Percentiles rank a stretch among this genome's conserved stretches.
These are phyloP conservation scores for Yamadazyma triangularis DNA, from an alignment of 1,139 yeast species.

Conservation along the genomic window DNA sequence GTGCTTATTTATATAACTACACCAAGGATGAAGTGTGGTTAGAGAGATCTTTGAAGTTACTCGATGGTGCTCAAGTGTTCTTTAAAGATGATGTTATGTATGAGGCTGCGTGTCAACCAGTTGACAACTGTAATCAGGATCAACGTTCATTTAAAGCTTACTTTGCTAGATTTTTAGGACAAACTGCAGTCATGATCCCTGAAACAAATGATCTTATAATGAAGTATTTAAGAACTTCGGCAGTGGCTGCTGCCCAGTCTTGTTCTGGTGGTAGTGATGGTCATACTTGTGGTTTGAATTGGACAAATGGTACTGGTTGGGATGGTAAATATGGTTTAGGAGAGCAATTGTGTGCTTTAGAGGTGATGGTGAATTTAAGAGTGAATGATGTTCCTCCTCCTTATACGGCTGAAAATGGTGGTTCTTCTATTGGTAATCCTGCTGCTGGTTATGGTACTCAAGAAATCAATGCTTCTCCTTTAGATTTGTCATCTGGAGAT, in stretches of 20 bases:
- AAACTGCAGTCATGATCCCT: slow-evolving; percentile 72
- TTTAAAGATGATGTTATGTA: slow-evolving; percentile 66
- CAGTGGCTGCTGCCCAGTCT: slow-evolving; percentile 73
- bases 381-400: slow-evolving; percentile 54
- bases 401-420: slow-evolving; percentile 55
- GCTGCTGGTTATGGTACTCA: slow-evolving; percentile 53
- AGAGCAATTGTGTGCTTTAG: slow-evolving; percentile 88
- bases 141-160: slow-evolving; percentile 89
- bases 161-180: slow-evolving; percentile 69
- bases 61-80: slow-evolving; percentile 48
- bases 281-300: slow-evolving; percentile 83
- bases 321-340: slow-evolving; percentile 87
- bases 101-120: slow-evolving; percentile 77
- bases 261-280: slow-evolving; percentile 88
- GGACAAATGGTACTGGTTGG: slow-evolving; percentile 64
- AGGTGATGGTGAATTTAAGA: slow-evolving; percentile 63
- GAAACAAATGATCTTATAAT: slow-evolving; percentile 50
- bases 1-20: slow-evolving; percentile 75
- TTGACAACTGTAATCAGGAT: slow-evolving; percentile 67
- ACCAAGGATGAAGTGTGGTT: slow-evolving; percentile 71
- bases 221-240: slow-evolving; percentile 54
- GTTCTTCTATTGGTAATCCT: slow-evolving; percentile 54
- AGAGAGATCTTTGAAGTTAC: slow-evolving; percentile 49
- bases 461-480: slow-evolving; percentile 35
- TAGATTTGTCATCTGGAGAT: slow-evolving; percentile 58